Evolutionary conservation across 495 filamentous ascomycete genomes (phyloP).

Genomic region (Hyaloscypha finlandica): DNA sequence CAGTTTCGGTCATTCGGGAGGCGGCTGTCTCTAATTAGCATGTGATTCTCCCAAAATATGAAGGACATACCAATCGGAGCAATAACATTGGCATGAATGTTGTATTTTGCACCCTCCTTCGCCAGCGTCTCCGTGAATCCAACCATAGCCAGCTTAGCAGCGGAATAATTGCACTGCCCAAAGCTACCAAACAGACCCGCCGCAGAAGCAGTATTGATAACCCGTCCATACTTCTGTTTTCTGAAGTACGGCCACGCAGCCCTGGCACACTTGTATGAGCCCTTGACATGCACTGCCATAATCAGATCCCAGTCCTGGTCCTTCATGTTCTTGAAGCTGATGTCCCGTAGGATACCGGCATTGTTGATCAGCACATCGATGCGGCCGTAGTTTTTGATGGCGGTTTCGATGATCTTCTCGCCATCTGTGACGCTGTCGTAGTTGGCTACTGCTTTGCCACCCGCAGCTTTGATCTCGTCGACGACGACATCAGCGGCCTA

Average conservation of each 20-base stretch:
- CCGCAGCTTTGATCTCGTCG: slow-evolving; percentile 86
- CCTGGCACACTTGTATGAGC: slow-evolving; percentile 94
- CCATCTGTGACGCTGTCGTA: slow-evolving; percentile 97
- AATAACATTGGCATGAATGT: slow-evolving; percentile 95
- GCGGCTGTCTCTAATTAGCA: slow-evolving; percentile 56
- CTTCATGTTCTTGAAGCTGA: slow-evolving; percentile 99
- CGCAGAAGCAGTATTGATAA: slow-evolving; percentile 95
- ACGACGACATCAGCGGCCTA: slow-evolving; percentile 96
- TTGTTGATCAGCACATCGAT: slow-evolving; percentile 98
- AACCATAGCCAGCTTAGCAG: slow-evolving; percentile 93
- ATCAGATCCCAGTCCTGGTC: slow-evolving; percentile 96
- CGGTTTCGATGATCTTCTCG: slow-evolving; percentile 94
- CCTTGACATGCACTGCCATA: slow-evolving; percentile 90
- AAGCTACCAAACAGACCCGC: slow-evolving; percentile 96
- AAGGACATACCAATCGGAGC: slow-evolving; percentile 71
- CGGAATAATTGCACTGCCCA: slow-evolving; percentile 96
- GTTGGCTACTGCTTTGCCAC: slow-evolving; percentile 96
- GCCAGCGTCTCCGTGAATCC: slow-evolving; percentile 98
- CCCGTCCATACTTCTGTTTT: slow-evolving; percentile 95
- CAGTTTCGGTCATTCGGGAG: slow-evolving; percentile 93
- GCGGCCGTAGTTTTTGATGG: slow-evolving; percentile 87
- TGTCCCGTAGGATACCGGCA: slow-evolving; percentile 92
- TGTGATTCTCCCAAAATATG: not conserved
- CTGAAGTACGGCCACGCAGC: slow-evolving; percentile 98
- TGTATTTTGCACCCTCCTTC: slow-evolving; percentile 97